These are phyloP conservation scores for Pterocarpus macrocarpus DNA, from an alignment of 306 rosid species.

Conservation along the genomic window DNA sequence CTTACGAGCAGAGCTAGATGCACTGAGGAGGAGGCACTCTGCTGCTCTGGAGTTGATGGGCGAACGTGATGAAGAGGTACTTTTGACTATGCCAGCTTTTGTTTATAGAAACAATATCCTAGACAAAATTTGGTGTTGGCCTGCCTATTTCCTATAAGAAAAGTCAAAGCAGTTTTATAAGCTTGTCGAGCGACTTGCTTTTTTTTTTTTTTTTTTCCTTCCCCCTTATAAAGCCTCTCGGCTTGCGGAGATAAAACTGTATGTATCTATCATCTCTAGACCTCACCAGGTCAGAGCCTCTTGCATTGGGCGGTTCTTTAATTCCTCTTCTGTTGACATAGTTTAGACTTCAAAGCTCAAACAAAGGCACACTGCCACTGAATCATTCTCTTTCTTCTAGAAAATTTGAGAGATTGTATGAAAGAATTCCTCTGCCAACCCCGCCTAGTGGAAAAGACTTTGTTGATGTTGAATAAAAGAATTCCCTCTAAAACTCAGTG, in stretches of 20 bases:
- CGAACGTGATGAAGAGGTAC: conserved; percentile 88
- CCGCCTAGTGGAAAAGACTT: no score
- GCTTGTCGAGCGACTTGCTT: conserved; percentile 5
- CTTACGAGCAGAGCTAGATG: conserved; percentile 78
- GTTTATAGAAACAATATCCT: conserved; percentile 11
- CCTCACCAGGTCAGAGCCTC: no score
- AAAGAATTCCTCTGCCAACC: not conserved
- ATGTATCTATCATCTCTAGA: no score
- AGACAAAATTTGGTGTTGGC: conserved; percentile 1
- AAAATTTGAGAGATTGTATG: conserved; percentile 42
- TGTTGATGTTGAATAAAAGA: no score
- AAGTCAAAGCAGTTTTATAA: not conserved
- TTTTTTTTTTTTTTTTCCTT: conserved; percentile 24
- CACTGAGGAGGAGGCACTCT: conserved; percentile 83
- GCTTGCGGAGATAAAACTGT: no score
- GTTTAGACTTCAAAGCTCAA: not conserved
- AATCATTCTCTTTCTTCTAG: not conserved
- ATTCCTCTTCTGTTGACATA: conserved; percentile 33
- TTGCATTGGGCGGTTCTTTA: not conserved
- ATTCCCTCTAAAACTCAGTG: no score
- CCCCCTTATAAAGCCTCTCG: no score
- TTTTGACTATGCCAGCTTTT: not conserved
- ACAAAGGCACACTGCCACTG: not conserved
- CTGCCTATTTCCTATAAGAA: not conserved
- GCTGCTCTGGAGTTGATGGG: conserved; percentile 93